These are phyloP conservation scores for Coemansia sp. DNA, from an alignment of 192 early-diverging fungal genomes.

Conservation along the genomic window DNA sequence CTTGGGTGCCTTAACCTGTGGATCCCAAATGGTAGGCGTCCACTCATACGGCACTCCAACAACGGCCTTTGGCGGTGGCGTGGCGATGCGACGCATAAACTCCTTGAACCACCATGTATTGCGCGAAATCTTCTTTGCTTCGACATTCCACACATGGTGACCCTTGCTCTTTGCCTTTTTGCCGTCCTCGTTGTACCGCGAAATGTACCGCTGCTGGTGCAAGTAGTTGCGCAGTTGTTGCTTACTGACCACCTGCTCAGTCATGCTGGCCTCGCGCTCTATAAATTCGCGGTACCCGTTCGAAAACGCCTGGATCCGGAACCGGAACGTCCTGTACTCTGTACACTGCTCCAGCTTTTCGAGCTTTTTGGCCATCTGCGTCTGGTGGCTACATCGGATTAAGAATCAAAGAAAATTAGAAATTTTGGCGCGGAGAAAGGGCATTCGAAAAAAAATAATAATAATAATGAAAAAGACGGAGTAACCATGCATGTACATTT, in stretches of 20 bases:
- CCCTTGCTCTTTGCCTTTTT: constrained; percentile 80
- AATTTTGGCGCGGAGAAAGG: neutral
- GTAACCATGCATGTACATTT: constrained; percentile 9
- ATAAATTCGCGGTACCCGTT: constrained; percentile 75
- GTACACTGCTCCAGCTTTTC: constrained; percentile 68
- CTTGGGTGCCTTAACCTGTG: constrained; percentile 71
- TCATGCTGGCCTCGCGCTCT: constrained; percentile 58
- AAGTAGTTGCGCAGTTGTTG: constrained; percentile 73
- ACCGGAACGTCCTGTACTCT: constrained; percentile 79
- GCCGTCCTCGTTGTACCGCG: constrained; percentile 79
- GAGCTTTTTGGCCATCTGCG: constrained; percentile 76
- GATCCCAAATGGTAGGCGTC: constrained; percentile 73
- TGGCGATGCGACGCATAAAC: constrained; percentile 67
- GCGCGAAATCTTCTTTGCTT: constrained; percentile 69
- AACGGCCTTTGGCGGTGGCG: constrained; percentile 65
- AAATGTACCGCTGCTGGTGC: constrained; percentile 74
- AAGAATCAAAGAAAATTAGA: neutral
- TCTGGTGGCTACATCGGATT: constrained; percentile 61
- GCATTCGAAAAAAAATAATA: neutral
- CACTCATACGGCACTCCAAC: constrained; percentile 66
- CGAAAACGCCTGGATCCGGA: constrained; percentile 80
- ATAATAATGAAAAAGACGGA: neutral
- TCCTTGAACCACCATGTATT: constrained; percentile 74
- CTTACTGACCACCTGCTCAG: constrained; percentile 64
- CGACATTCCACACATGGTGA: constrained; percentile 79